phyloP scores from a whole-genome alignment of 768 basidiomycete species.

The Lentinula aciculospora region DNA sequence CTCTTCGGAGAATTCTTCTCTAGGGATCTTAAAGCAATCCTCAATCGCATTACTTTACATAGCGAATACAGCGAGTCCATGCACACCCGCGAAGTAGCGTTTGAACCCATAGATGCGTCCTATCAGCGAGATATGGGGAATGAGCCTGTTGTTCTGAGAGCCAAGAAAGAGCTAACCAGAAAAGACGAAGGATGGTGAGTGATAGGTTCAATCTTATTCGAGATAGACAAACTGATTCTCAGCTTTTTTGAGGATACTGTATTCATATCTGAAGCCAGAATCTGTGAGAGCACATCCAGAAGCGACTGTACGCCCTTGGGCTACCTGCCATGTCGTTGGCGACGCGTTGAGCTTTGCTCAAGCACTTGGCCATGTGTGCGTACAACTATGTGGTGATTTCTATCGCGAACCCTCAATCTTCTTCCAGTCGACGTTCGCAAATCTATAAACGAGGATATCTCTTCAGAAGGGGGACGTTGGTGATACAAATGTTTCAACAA shows the following conservation, averaged over 20 bases:
- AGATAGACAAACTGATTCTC: background rate
- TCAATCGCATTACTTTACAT: conserved; percentile 79
- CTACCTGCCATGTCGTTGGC: conserved; percentile 70
- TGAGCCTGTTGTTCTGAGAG: conserved; percentile 67
- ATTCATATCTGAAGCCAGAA: conserved; percentile 80
- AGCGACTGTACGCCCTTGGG: conserved; percentile 84
- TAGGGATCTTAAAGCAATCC: conserved; percentile 66
- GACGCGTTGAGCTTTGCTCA: conserved; percentile 79
- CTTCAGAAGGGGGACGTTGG: conserved; percentile 63
- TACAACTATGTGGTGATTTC: background rate
- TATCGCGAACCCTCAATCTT: background rate
- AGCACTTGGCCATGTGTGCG: conserved; percentile 72
- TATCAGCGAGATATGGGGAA: conserved; percentile 52
- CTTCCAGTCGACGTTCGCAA: conserved; percentile 56
- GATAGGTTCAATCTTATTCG: background rate
- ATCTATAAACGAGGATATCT: conserved; percentile 79
- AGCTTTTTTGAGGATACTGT: conserved; percentile 51
- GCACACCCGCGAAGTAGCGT: conserved; percentile 75
- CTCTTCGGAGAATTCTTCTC: conserved; percentile 80
- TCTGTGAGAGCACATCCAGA: conserved; percentile 80
- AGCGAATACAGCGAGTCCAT: conserved; percentile 71
- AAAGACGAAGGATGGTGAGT: conserved; percentile 61
- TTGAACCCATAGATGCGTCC: conserved; percentile 71
- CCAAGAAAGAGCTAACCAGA: conserved; percentile 67
- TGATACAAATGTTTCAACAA: conserved; percentile 83